A percentile compares a stretch with the other conserved stretches of the same genome.
phyloP scores from a whole-genome alignment of 1,139 yeast species.

The Suhomyces bokatorum region DNA sequence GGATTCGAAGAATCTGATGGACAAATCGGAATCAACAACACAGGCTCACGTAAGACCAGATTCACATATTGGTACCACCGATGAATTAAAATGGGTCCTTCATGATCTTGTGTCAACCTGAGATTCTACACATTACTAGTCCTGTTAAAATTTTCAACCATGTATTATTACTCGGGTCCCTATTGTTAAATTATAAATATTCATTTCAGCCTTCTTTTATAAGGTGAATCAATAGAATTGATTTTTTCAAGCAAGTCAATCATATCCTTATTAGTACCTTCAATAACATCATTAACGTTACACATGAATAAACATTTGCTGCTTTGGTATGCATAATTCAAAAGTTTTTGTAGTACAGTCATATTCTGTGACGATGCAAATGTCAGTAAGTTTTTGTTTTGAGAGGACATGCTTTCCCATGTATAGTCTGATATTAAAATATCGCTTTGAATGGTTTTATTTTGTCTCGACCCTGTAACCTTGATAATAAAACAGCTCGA shows the following conservation, averaged over 20 bases:
- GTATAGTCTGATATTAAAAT: not conserved
- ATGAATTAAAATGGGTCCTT: conserved; percentile 70
- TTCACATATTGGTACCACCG: conserved; percentile 58
- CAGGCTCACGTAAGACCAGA: conserved; percentile 19
- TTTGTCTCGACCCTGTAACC: conserved; percentile 9
- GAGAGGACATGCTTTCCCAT: not conserved
- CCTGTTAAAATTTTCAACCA: conserved; percentile 1
- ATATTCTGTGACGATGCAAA: not conserved
- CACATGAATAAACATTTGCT: conserved; percentile 27
- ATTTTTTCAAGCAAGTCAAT: conserved; percentile 13
- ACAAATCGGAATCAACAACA: conserved; percentile 12
- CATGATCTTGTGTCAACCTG: conserved; percentile 53
- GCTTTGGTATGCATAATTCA: conserved; percentile 21
- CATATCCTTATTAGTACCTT: conserved; percentile 13
- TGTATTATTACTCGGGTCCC: conserved; percentile 8
- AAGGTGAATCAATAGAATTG: conserved; percentile 20
- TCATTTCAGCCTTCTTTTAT: conserved; percentile 17
- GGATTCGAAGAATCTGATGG: conserved; percentile 9
- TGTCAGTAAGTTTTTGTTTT: not conserved
- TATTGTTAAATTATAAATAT: conserved; percentile 3
- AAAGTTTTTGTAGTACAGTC: conserved; percentile 17
- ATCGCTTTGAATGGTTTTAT: conserved; percentile 12
- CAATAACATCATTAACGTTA: conserved; percentile 12
- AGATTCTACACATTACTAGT: conserved; percentile 7
- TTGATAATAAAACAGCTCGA: conserved; percentile 11